A percentile compares a stretch with the other conserved stretches of the same genome.
Evolutionary conservation across 2,329 filamentous ascomycete genomes (phyloP).

Genomic region (Fusarium zealandicum): DNA sequence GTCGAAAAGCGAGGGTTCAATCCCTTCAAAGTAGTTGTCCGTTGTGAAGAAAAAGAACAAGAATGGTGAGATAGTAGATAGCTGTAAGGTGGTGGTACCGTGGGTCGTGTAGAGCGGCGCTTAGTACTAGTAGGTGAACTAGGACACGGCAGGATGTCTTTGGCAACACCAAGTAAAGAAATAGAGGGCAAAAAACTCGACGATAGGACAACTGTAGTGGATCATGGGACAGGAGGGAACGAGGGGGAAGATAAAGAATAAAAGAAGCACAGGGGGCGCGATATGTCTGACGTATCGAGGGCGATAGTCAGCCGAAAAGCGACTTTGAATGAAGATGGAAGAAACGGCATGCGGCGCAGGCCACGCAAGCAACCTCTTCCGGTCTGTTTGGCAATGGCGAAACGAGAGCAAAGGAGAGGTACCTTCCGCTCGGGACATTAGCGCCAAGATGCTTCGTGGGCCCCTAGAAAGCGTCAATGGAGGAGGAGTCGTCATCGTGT

Average conservation of each 20-base stretch:
- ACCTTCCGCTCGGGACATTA: conserved; percentile 27
- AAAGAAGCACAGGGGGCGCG: conserved; percentile 21
- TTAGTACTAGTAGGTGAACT: conserved; percentile 12
- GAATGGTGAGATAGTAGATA: background rate
- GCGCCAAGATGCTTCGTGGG: conserved; percentile 32
- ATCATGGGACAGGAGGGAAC: conserved; percentile 29
- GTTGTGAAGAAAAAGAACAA: background rate
- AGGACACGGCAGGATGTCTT: conserved; percentile 32
- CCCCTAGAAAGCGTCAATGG: conserved; percentile 24
- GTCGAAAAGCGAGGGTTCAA: conserved; percentile 7
- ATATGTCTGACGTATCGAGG: conserved; percentile 27
- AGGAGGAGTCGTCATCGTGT: conserved; percentile 23
- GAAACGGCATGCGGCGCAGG: conserved; percentile 32
- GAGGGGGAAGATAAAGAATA: conserved; percentile 28
- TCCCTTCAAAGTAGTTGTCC: conserved; percentile 3
- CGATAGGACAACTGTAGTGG: conserved; percentile 28
- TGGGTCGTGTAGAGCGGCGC: conserved; percentile 15
- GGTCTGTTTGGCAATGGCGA: conserved; percentile 7
- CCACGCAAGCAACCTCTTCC: conserved; percentile 28
- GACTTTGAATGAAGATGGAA: conserved; percentile 31
- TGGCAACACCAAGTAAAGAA: conserved; percentile 29
- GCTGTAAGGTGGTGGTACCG: background rate
- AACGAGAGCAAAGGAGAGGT: background rate
- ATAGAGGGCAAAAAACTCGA: conserved; percentile 30
- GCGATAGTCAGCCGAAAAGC: conserved; percentile 8